Evolutionary conservation across 495 filamentous ascomycete genomes (phyloP).

Genomic region (Pyrenopolyporus hunteri): DNA sequence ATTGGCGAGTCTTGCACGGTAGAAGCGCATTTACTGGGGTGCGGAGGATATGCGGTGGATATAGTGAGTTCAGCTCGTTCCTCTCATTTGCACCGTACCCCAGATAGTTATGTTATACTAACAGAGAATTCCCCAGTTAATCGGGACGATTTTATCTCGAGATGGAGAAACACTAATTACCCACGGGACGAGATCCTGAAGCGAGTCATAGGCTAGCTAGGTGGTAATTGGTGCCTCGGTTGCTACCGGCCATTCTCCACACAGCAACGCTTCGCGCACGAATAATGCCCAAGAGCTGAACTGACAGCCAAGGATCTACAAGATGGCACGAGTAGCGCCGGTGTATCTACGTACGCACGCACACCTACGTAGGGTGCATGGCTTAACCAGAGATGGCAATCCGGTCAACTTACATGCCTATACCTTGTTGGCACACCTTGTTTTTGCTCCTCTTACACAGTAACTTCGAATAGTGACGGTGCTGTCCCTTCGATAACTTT

Average conservation of each 20-base stretch:
- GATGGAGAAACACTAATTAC: constrained; percentile 73
- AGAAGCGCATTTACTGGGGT: constrained; percentile 79
- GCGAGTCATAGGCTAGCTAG: constrained; percentile 44
- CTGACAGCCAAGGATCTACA: constrained; percentile 1
- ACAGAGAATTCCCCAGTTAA: constrained; percentile 63
- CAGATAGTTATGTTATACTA: constrained; percentile 7
- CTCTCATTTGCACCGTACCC: not conserved
- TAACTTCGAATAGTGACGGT: not conserved
- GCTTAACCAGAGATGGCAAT: constrained; percentile 9
- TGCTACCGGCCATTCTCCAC: constrained; percentile 25
- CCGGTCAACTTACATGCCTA: no score
- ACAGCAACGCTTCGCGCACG: constrained; percentile 17
- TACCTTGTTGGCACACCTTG: not conserved
- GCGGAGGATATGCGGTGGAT: constrained; percentile 86
- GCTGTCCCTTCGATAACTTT: not conserved
- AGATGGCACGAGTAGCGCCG: not conserved
- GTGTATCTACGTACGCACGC: not conserved
- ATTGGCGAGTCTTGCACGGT: constrained; percentile 93
- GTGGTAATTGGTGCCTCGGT: not conserved
- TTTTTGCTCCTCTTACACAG: no score
- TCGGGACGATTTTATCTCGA: constrained; percentile 83
- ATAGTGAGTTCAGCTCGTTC: constrained; percentile 63
- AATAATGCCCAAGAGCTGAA: constrained; percentile 18
- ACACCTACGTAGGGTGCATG: not conserved
- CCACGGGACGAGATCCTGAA: constrained; percentile 57